Conservation (phyloP, 2,329 filamentous ascomycete genomes). For the Corynespora cassiicola region DNA sequence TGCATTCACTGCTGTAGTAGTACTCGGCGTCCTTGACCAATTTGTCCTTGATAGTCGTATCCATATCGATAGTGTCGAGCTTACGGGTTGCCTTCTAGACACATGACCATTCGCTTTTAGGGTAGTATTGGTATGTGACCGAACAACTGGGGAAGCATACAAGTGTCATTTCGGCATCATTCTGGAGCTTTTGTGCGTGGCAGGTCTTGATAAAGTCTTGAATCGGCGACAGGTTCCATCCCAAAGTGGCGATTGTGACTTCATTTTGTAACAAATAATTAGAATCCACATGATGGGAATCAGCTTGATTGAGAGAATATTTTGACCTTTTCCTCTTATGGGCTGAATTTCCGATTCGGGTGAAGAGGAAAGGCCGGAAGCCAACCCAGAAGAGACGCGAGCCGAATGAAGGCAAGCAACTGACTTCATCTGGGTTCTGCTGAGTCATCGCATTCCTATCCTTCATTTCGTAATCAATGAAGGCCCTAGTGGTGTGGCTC, state of each 20-base stretch:
- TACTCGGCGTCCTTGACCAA: conserved; percentile 43
- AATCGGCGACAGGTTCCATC: conserved; percentile 33
- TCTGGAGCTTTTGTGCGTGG: conserved; percentile 25
- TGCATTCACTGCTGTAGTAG: conserved; percentile 42
- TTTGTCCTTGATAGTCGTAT: conserved; percentile 31
- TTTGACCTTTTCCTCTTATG: too few species aligned
- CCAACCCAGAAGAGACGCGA: conserved; percentile 36
- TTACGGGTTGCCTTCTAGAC: conserved; percentile 32
- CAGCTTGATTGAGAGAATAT: too few species aligned
- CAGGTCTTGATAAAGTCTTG: conserved; percentile 29
- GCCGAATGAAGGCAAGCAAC: conserved; percentile 25
- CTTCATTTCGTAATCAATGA: conserved; percentile 24
- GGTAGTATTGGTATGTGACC: too few species aligned
- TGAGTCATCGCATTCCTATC: conserved; percentile 8
- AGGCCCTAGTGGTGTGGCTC: conserved; percentile 24
- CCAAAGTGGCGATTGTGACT: conserved; percentile 29
- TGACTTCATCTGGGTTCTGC: conserved; percentile 13
- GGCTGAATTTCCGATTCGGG: conserved; percentile 14
- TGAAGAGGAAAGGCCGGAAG: conserved; percentile 34
- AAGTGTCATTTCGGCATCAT: conserved; percentile 28
- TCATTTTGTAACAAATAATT: conserved; percentile 14
- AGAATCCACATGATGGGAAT: too few species aligned
- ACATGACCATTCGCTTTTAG: conserved; percentile 33
- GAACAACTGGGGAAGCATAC: conserved; percentile 26
- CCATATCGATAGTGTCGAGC: conserved; percentile 40